Conservation (phyloP, 805 yeast species). For the Yamadazyma sp. region DNA sequence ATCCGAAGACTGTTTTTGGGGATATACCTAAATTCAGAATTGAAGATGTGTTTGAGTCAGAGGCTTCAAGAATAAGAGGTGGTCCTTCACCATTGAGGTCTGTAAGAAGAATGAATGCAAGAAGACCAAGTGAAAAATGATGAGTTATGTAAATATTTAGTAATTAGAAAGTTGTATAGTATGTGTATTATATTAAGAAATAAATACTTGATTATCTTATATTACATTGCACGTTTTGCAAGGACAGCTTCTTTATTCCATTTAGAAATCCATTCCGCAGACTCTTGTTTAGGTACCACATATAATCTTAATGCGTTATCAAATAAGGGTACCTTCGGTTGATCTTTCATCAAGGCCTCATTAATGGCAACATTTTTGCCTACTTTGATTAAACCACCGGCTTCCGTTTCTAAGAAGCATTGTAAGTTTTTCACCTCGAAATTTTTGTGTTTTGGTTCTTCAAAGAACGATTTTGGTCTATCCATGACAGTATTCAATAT, state of each 20-base stretch:
- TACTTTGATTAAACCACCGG: slow-evolving; percentile 82
- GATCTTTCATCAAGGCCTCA: slow-evolving; percentile 57
- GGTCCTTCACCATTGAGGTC: slow-evolving; percentile 49
- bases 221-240: slow-evolving; percentile 29
- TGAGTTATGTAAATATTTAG: slow-evolving; percentile 5
- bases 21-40: slow-evolving; percentile 66
- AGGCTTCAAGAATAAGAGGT: slow-evolving; percentile 50
- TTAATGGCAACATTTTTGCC: slow-evolving; percentile 73
- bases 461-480: slow-evolving; percentile 69
- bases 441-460: slow-evolving; percentile 55
- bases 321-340: slow-evolving; percentile 71
- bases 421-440: slow-evolving; percentile 61
- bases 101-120: slow-evolving; percentile 2
- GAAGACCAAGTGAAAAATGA: not conserved
- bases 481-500: slow-evolving; percentile 55
- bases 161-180: slow-evolving; percentile 1
- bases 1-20: slow-evolving; percentile 73
- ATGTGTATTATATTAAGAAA: slow-evolving; percentile 1
- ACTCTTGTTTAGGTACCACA: slow-evolving; percentile 71
- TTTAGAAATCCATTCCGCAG: slow-evolving; percentile 58
- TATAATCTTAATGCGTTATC: slow-evolving; percentile 71
- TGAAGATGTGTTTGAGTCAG: slow-evolving; percentile 62
- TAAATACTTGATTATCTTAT: not conserved
- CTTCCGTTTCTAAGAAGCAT: slow-evolving; percentile 74
- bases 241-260: slow-evolving; percentile 67